Percentiles rank a stretch among this genome's conserved stretches.
Conservation (phyloP, 2,329 filamentous ascomycete genomes). For the Aureobasidium lini region DNA sequence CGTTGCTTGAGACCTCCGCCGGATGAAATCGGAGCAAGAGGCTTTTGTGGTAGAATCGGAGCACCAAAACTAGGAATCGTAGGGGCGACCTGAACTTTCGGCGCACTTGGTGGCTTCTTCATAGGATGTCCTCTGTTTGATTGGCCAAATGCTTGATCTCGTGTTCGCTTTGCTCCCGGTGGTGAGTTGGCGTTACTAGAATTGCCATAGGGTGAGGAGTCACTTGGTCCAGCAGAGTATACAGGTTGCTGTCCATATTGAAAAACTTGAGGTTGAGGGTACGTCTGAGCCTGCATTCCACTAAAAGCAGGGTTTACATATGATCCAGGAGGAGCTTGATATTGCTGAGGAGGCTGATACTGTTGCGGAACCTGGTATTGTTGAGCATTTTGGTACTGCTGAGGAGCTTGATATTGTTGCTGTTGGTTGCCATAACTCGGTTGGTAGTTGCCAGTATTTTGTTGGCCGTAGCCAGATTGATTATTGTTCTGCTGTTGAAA, state of each 20-base stretch:
- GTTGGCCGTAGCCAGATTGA: background rate
- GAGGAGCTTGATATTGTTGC: background rate
- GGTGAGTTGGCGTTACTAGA: background rate
- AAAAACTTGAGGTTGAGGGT: background rate
- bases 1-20: conserved; percentile 53
- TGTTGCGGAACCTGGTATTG: background rate
- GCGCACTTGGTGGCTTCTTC: conserved; percentile 13
- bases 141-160: conserved; percentile 7
- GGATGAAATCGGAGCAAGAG: conserved; percentile 14
- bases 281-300: background rate
- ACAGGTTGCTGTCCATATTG: background rate
- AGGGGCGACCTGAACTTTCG: conserved; percentile 21
- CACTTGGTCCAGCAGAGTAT: background rate
- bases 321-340: conserved; percentile 21
- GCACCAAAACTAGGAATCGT: conserved; percentile 27
- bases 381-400: background rate
- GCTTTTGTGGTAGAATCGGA: conserved; percentile 16
- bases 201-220: background rate
- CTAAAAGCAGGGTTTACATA: conserved; percentile 24
- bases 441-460: conserved; percentile 7
- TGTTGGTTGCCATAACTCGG: background rate
- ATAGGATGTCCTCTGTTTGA: conserved; percentile 14
- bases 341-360: background rate
- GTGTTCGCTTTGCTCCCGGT: conserved; percentile 3
- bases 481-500: background rate